These are phyloP conservation scores for Coprinopsis sp. DNA, from an alignment of 768 basidiomycete genomes.

Conservation along the genomic window DNA sequence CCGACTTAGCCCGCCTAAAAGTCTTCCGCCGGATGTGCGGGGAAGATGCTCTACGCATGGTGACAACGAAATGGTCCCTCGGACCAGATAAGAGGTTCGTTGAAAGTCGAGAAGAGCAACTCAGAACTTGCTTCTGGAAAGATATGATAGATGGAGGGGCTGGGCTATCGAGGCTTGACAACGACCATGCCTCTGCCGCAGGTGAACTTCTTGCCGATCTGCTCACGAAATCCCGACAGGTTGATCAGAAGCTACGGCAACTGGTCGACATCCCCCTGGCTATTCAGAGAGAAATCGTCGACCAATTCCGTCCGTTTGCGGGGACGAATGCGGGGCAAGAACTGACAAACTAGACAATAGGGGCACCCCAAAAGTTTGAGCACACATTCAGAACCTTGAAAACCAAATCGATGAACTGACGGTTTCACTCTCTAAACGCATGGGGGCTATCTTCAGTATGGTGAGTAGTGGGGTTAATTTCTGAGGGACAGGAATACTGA, in stretches of 20 bases:
- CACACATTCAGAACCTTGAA: too few species aligned
- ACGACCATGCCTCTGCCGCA: too few species aligned
- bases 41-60: conserved; percentile 20
- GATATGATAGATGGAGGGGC: conserved; percentile 11
- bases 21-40: conserved; percentile 34
- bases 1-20: conserved; percentile 21
- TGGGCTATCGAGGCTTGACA: conserved; percentile 8
- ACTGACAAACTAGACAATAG: neutral
- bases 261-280: too few species aligned
- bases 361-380: too few species aligned
- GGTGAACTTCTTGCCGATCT: neutral
- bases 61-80: conserved; percentile 33
- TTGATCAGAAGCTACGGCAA: too few species aligned
- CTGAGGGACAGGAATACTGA: too few species aligned
- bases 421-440: too few species aligned
- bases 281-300: conserved; percentile 2
- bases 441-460: too few species aligned
- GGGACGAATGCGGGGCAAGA: neutral
- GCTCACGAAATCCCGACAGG: neutral
- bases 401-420: too few species aligned
- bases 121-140: conserved; percentile 18
- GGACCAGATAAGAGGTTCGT: neutral
- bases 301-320: neutral
- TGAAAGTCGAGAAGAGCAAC: conserved; percentile 17
- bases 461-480: too few species aligned